phyloP scores from a whole-genome alignment of 768 basidiomycete species.

The Hygrophorus russula region DNA sequence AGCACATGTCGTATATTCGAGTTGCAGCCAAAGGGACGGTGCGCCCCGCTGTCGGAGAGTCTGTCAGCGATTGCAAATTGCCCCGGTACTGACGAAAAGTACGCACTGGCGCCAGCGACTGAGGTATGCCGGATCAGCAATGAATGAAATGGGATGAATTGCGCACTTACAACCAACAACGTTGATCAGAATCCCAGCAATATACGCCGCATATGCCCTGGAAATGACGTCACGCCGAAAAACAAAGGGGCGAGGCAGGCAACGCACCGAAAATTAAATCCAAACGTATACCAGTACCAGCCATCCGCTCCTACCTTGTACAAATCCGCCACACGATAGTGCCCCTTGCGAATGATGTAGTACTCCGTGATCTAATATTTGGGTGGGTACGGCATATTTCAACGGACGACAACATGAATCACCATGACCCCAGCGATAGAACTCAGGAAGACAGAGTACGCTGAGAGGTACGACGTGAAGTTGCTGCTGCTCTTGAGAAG shows the following conservation, averaged over 20 bases:
- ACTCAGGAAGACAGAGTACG: slow-evolving; percentile 72
- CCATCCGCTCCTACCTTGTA: slow-evolving; percentile 45
- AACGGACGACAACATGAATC: slow-evolving; percentile 8
- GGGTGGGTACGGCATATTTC: neutral
- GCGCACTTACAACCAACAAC: slow-evolving; percentile 75
- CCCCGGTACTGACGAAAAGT: too few species aligned
- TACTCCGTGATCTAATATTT: slow-evolving; percentile 61
- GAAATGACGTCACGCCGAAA: slow-evolving; percentile 1
- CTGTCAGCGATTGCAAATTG: too few species aligned
- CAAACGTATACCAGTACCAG: slow-evolving; percentile 70
- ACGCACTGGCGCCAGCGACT: too few species aligned
- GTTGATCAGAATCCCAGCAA: slow-evolving; percentile 71
- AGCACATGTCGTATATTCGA: slow-evolving; percentile 66
- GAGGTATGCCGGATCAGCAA: neutral
- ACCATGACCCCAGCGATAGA: slow-evolving; percentile 80
- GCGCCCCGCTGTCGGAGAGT: slow-evolving; percentile 31
- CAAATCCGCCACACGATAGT: slow-evolving; percentile 61
- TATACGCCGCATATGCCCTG: slow-evolving; percentile 57
- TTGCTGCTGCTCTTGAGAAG: slow-evolving; percentile 60
- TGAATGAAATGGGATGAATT: slow-evolving; percentile 26
- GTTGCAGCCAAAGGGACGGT: slow-evolving; percentile 57
- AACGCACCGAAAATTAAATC: slow-evolving; percentile 57
- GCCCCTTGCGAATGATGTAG: slow-evolving; percentile 60
- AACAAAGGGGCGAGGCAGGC: slow-evolving; percentile 4
- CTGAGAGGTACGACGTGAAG: slow-evolving; percentile 74